These are phyloP conservation scores for Xanthoconium purpureum DNA, from an alignment of 768 basidiomycete genomes.

Conservation along the genomic window DNA sequence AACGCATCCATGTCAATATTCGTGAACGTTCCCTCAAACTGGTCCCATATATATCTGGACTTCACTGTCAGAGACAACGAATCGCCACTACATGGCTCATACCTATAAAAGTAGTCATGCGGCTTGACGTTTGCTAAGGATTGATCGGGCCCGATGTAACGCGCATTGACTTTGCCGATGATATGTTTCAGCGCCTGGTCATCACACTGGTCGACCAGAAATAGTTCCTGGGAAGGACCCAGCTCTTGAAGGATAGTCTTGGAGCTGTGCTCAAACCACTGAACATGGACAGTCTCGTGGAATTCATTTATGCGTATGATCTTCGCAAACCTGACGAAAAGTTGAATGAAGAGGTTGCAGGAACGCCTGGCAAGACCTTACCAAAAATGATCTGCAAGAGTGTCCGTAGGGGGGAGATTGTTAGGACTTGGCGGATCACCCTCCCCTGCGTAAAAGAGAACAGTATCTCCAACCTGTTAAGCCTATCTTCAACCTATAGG, in stretches of 20 bases:
- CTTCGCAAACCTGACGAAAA: slow-evolving; percentile 57
- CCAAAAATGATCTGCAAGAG: slow-evolving; percentile 65
- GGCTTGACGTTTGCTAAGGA: slow-evolving; percentile 26
- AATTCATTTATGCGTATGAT: slow-evolving; percentile 52
- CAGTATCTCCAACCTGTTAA: slow-evolving; percentile 58
- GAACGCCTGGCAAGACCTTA: slow-evolving; percentile 21
- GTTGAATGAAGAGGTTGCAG: neutral
- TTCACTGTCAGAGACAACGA: neutral
- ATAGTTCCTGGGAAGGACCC: slow-evolving; percentile 62
- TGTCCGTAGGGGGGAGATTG: slow-evolving; percentile 37
- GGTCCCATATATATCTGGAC: slow-evolving; percentile 51
- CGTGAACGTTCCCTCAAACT: slow-evolving; percentile 43
- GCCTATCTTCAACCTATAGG: neutral
- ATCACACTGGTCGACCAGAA: slow-evolving; percentile 55
- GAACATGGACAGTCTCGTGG: slow-evolving; percentile 52
- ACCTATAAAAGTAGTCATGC: slow-evolving; percentile 61
- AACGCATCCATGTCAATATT: slow-evolving; percentile 35
- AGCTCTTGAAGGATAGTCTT: slow-evolving; percentile 61
- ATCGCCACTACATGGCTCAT: neutral
- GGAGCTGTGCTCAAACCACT: slow-evolving; percentile 72
- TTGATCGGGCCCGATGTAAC: slow-evolving; percentile 29
- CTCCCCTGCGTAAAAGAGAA: slow-evolving; percentile 47
- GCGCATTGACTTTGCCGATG: slow-evolving; percentile 47
- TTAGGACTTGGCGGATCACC: slow-evolving; percentile 35
- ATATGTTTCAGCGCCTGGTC: slow-evolving; percentile 38